Evolutionary conservation across 2,329 filamentous ascomycete genomes (phyloP).

Genomic region (Sphaerulina vaccinii): DNA sequence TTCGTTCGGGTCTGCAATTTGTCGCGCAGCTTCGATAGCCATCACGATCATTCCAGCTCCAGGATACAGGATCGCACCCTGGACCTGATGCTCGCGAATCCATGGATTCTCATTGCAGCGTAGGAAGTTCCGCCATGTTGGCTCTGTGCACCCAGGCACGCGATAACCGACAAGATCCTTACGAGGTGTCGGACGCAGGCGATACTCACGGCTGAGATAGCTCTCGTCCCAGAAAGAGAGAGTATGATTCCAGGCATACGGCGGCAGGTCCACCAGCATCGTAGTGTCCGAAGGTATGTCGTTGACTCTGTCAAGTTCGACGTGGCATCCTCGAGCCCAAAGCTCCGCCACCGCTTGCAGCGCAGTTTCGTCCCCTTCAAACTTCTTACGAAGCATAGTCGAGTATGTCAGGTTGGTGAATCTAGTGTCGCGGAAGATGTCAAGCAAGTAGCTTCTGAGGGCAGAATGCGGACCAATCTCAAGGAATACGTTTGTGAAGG

Average conservation of each 20-base stretch:
- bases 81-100: slow-evolving; percentile 20
- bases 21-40: slow-evolving; percentile 17
- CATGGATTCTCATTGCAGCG: slow-evolving; percentile 14
- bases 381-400: slow-evolving; percentile 3
- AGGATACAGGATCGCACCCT: slow-evolving; percentile 12
- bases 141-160: slow-evolving; percentile 10
- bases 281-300: background rate
- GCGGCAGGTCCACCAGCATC: slow-evolving; percentile 18
- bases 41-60: slow-evolving; percentile 16
- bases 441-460: slow-evolving; percentile 1
- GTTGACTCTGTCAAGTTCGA: slow-evolving; percentile 9
- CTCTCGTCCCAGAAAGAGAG: slow-evolving; percentile 17
- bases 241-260: slow-evolving; percentile 18
- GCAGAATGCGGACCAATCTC: slow-evolving; percentile 20
- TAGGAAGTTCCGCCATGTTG: slow-evolving; percentile 19
- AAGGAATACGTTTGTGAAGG: slow-evolving; percentile 3
- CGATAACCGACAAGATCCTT: slow-evolving; percentile 17
- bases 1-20: slow-evolving; percentile 5
- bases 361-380: slow-evolving; percentile 1
- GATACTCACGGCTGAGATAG: slow-evolving; percentile 9
- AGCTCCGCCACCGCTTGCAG: slow-evolving; percentile 10
- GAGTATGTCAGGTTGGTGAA: slow-evolving; percentile 1
- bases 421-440: slow-evolving; percentile 10
- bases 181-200: slow-evolving; percentile 10
- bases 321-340: background rate